Evolutionary conservation across 371 early-diverging fungal genomes (phyloP), one percentile per base, ranked within the genome.

Genomic region (Apophysomyces elegans): DNA sequence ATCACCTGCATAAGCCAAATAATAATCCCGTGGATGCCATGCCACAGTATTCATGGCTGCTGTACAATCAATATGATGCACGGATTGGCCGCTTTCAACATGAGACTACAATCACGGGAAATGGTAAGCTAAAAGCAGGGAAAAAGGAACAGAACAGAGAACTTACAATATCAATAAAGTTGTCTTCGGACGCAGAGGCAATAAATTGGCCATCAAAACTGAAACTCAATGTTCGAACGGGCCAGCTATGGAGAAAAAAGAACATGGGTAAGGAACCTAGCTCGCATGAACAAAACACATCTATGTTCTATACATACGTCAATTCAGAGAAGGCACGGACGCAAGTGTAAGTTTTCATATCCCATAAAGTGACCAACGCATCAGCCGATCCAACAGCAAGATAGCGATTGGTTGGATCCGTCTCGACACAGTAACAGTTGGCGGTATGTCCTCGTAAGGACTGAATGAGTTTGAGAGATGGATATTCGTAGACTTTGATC

Each of bases 1-100:
- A 63, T 93, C 93, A n/a, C 91, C 91, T 2, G 93, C 91, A 77
- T 88, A 95, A 7, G 93, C 93, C 26, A 95, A 81, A 21, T 91
- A 71, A 68, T 91, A 91, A 66, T 89, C 88, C 36, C 70, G 76
- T 13, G 95, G 95, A 68, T 93, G 92, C 94, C 94, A 95, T 38
- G 93, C 91, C 1, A 93, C 87, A 0, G 91, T 88, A 70, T 93
- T 91, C 79, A 89, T 89, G 5, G 93, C 88, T 4, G 91, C 90
- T 54, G 74, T 72, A 44, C 89, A 89, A 41, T 81, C 78, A 35
- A 95, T 82, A 39, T 86, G 87, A 68, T 90, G 84, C 4, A 93
- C 80, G 0, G 85, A 85, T 58, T 92, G 89, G 0, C 93, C 92
- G 41, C 89, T 87, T 62, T 93, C 91, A 0, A 91, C 92, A 69